phyloP scores from a whole-genome alignment of 192 early-diverging fungal species.

The Coemansia sp. region DNA sequence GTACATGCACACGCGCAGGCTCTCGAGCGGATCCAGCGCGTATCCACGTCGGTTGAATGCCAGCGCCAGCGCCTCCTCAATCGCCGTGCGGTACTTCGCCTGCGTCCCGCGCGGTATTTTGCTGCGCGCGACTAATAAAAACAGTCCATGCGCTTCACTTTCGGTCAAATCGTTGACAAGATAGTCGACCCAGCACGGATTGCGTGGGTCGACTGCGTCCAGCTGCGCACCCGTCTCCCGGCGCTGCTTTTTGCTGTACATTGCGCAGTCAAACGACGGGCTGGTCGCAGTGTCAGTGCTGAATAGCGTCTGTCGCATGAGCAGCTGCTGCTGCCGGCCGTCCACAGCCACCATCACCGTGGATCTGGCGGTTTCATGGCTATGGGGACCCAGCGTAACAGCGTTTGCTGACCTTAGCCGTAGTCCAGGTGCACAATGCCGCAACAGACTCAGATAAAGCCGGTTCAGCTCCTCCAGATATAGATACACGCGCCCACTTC shows the following conservation, averaged over 20 bases:
- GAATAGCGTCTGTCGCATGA: not conserved
- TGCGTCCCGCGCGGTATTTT: slow-evolving; percentile 8
- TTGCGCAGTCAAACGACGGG: slow-evolving; percentile 8
- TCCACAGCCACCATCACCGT: slow-evolving; percentile 2
- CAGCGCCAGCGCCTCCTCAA: slow-evolving; percentile 42
- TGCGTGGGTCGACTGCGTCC: slow-evolving; percentile 16
- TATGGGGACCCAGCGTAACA: slow-evolving; percentile 1
- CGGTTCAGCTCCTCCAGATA: slow-evolving; percentile 25
- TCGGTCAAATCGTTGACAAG: slow-evolving; percentile 23
- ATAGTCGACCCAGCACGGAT: slow-evolving; percentile 38
- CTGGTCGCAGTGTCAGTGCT: not conserved
- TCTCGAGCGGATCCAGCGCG: slow-evolving; percentile 24
- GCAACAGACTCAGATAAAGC: slow-evolving; percentile 16
- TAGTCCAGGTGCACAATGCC: not conserved
- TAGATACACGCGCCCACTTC: slow-evolving; percentile 18
- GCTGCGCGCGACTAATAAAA: slow-evolving; percentile 26
- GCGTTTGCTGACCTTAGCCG: slow-evolving; percentile 16
- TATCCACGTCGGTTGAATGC: slow-evolving; percentile 32
- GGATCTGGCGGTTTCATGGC: not conserved
- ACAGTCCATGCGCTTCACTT: slow-evolving; percentile 18
- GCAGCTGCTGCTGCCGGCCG: slow-evolving; percentile 8
- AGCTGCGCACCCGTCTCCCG: not conserved
- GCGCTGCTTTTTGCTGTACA: slow-evolving; percentile 5
- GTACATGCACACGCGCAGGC: slow-evolving; percentile 31
- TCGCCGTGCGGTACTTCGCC: slow-evolving; percentile 13